Evolutionary conservation across 192 early-diverging fungal genomes (phyloP), one percentile per base, ranked within the genome.

Genomic region (Rhizophagus clarus): DNA sequence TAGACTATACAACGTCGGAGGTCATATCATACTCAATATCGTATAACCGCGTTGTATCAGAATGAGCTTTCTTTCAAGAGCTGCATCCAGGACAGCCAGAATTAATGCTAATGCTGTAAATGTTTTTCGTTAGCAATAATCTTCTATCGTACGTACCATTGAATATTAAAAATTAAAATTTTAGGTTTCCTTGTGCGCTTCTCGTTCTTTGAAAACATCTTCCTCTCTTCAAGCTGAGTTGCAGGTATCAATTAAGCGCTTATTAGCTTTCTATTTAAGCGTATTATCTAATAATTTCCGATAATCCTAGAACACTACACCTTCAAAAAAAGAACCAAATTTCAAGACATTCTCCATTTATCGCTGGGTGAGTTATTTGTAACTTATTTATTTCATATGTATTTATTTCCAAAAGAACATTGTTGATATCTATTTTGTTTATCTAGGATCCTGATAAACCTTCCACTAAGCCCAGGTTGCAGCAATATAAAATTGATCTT

Each of bases 271-370:
- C 29, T 8, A 28, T 29, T 64, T 12, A 14, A 14, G 4, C 11
- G 14, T 63, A 63, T 28, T 28, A 64, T 64, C n/a, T 28, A 24
- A 64, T 22, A 7, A 64, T 12, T 11, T 1, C 26, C 12, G 0
- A 1, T 28, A 28, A 22, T 64, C 5, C 62, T 28, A 72, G 70
- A 47, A 37, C 28, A 20, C 2, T 12, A 42, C 77, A 9, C 76
- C 76, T 47, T 79, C 77, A 0, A 70, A 70, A 49, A 79, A 79
- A 15, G 77, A 67, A 11, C 66, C 77, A 34, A 26, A 42, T 34
- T n/a, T 88, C 81, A 99, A 97, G 93, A 91, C 94, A 32, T 95
- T 99, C 84, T 88, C 95, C 81, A 97, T 99, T 84, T 99, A 99
- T 88, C 92, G 97, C 73, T 99, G 97, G 95, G 96, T 95, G 85